A percentile compares a stretch with the other conserved stretches of the same genome.
phyloP scores from a whole-genome alignment of 176 grass and related monocot genomes.

The Aegilops umbellulata region DNA sequence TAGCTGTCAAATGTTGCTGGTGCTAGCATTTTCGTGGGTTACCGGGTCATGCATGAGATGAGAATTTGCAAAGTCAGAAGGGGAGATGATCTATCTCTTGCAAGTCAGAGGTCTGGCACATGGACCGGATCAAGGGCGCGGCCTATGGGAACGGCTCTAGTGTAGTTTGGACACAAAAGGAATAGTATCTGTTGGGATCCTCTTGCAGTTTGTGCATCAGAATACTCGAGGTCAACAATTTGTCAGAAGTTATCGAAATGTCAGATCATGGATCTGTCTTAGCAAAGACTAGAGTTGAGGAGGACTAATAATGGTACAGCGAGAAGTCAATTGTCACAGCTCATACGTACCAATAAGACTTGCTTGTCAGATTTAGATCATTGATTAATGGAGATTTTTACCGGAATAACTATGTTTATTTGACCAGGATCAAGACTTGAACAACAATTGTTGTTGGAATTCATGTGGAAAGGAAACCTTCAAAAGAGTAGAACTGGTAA shows the following conservation, averaged over 20 bases:
- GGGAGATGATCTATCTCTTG: conserved; percentile 14
- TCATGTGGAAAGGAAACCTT: conserved; percentile 4
- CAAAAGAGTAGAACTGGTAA: background rate
- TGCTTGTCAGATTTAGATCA: conserved; percentile 21
- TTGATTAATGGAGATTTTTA: background rate
- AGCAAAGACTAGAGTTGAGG: conserved; percentile 6
- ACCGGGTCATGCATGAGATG: conserved; percentile 17
- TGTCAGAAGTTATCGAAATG: conserved; percentile 47
- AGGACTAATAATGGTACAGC: conserved; percentile 22
- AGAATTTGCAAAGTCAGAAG: conserved; percentile 32
- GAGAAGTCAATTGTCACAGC: conserved; percentile 24
- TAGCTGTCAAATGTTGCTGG: conserved; percentile 16
- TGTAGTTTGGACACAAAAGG: conserved; percentile 34
- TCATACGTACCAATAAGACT: conserved; percentile 22
- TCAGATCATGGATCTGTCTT: conserved; percentile 46
- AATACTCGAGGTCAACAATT: conserved; percentile 48
- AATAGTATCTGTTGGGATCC: conserved; percentile 17
- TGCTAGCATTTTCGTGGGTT: conserved; percentile 17
- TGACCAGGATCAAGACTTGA: conserved; percentile 39
- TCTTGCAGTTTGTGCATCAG: conserved; percentile 48
- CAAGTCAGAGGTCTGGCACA: conserved; percentile 31
- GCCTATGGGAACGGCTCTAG: conserved; percentile 23
- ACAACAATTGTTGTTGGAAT: background rate
- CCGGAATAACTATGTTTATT: conserved; percentile 2
- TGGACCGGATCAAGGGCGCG: conserved; percentile 38